Conservation (phyloP, 345 rosid species). For the Lepidium aucheri region DNA sequence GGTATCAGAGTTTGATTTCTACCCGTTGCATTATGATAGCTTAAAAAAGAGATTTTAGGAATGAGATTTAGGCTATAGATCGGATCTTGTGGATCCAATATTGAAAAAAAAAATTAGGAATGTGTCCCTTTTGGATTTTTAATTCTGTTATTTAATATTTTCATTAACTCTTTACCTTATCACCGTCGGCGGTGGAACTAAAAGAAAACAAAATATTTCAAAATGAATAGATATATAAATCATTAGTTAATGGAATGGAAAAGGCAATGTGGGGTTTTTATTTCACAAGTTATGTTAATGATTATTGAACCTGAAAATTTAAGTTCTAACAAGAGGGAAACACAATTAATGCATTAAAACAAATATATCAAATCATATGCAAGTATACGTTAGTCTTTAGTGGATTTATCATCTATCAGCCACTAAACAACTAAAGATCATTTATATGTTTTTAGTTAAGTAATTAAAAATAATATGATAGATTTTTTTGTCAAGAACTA, state of each 20-base stretch:
- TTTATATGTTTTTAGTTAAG: too few species aligned
- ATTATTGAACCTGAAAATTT: conserved; percentile 31
- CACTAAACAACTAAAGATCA: too few species aligned
- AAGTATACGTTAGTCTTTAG: too few species aligned
- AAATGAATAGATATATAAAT: not conserved
- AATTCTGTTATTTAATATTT: not conserved
- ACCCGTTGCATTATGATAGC: too few species aligned
- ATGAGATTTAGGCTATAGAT: too few species aligned
- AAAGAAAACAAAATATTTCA: not conserved
- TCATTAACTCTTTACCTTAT: conserved; percentile 1
- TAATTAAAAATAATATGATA: too few species aligned
- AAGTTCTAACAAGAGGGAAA: conserved; percentile 32
- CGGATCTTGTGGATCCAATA: too few species aligned
- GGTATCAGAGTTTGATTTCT: too few species aligned
- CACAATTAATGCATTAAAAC: conserved; percentile 1
- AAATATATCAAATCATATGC: conserved; percentile 2
- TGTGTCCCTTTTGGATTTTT: conserved; percentile 5
- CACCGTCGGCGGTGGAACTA: conserved; percentile 24
- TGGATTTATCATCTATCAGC: too few species aligned
- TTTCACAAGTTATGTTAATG: conserved; percentile 8
- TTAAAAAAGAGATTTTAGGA: too few species aligned
- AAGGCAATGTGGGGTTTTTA: conserved; percentile 13
- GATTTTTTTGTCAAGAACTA: too few species aligned
- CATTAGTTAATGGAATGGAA: conserved; percentile 9
- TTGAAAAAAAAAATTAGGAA: not conserved